Base-by-base conservation (phyloP, 1,139 yeast genomes). In the Pichia sp. region DNA sequence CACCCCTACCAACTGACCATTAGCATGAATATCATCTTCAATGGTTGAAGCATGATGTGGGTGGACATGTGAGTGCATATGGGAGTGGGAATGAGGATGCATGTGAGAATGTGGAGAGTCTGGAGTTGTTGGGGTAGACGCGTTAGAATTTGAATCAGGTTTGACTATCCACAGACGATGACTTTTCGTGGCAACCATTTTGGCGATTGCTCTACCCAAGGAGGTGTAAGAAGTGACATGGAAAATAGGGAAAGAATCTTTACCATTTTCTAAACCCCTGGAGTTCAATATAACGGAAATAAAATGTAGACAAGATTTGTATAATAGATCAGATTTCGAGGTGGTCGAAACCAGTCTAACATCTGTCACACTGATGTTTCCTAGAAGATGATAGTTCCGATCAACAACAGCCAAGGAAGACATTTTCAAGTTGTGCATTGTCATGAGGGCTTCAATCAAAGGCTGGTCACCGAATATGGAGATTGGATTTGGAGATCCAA, bases 361-460 rank as follows among this genome's bases (percentile, higher is more conserved):
- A 69, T 93, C 99, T 1, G 95, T 95, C 45, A 91, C 91, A 4
- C 96, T 87, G 48, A 93, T 91, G 68, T 93, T 93, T 39, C 98
- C 99, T 49, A 91, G 73, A 55, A 93, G 74, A 62, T 85, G 80
- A 60, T 81, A 75, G 58, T 83, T 80, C 55, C 82, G 73, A 70
- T 93, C 98, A 51, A 91, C 87, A n/a, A 93, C 97, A 0, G 99
- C 98, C 50, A 93, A 78, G 25, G 97, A 90, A 6, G 95, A 85
- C 37, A 93, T 89, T 59, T 91, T 81, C 60, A 87, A 87, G 46
- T 74, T 74, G 67, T 87, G 88, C 98, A 93, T 91, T 62, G 83
- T 83, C 61, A 81, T 74, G 54, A 93, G 76, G 0, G 96, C 98
- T 62, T 89, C 95, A 55, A 91, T 85, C 60, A 93, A 79, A 8